A percentile compares a stretch with the other conserved stretches of the same genome.
phyloP scores from a whole-genome alignment of 306 rosid genomes.

The Lablab purpureus region DNA sequence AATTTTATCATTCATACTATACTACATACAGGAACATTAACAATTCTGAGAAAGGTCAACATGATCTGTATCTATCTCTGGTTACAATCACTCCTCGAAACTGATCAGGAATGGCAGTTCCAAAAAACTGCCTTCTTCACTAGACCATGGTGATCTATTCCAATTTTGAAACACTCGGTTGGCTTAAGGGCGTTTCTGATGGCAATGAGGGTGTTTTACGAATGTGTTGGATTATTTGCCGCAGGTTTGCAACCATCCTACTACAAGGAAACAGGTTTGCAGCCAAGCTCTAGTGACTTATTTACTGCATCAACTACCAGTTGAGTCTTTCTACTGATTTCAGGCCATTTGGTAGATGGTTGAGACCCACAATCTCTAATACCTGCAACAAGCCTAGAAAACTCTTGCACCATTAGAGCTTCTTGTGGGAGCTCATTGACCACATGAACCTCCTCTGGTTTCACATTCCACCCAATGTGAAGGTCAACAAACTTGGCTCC shows the following conservation, averaged over 20 bases:
- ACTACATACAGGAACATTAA: background rate
- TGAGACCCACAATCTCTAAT: conserved; percentile 49
- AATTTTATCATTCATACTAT: background rate
- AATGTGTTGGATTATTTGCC: background rate
- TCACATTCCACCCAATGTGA: conserved; percentile 68
- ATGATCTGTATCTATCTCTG: too few species aligned
- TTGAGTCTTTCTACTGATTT: conserved; percentile 73
- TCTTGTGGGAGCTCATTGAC: conserved; percentile 71
- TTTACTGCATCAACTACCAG: conserved; percentile 74
- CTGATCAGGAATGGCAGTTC: background rate
- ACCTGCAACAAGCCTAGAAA: conserved; percentile 57
- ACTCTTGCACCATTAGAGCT: conserved; percentile 76
- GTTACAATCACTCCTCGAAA: background rate
- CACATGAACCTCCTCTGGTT: conserved; percentile 63
- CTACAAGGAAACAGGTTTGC: conserved; percentile 60
- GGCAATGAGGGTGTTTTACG: background rate
- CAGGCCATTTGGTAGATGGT: conserved; percentile 70
- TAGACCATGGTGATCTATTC: background rate
- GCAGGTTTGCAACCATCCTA: conserved; percentile 20
- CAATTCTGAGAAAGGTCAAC: too few species aligned
- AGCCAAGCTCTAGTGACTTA: conserved; percentile 69
- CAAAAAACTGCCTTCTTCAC: background rate
- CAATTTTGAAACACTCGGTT: background rate
- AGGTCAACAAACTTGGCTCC: conserved; percentile 72
- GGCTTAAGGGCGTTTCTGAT: background rate